A percentile compares a stretch with the other conserved stretches of the same genome.
phyloP scores from a whole-genome alignment of 192 early-diverging fungal species.

The Backusella australiensis region DNA sequence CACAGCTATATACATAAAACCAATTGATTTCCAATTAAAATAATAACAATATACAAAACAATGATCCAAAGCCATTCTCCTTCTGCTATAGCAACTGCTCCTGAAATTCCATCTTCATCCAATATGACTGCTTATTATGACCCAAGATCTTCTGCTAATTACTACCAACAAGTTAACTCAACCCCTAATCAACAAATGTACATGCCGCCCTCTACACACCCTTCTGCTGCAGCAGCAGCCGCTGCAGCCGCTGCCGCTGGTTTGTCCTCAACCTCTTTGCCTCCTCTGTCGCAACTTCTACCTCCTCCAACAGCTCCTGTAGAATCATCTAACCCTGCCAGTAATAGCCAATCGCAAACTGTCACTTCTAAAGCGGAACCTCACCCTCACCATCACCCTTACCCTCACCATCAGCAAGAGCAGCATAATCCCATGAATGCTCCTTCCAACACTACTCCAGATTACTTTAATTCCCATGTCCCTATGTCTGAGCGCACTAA shows the following conservation, averaged over 20 bases:
- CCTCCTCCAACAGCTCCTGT: slow-evolving; percentile 2
- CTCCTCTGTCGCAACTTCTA: slow-evolving; percentile 16
- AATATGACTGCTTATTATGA: not conserved
- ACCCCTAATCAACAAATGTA: not conserved
- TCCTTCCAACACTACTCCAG: not conserved
- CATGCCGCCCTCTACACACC: not conserved
- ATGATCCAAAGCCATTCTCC: slow-evolving; percentile 8
- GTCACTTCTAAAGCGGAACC: not conserved
- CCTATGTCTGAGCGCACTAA: not conserved
- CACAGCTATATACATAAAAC: not conserved
- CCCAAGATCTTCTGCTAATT: not conserved
- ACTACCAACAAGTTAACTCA: not conserved
- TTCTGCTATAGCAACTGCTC: slow-evolving; percentile 15
- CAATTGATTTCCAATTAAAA: not conserved
- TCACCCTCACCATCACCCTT: not conserved
- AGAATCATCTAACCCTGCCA: not conserved
- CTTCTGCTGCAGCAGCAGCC: not conserved
- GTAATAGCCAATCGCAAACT: not conserved
- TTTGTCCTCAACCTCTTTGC: not conserved
- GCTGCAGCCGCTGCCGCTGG: not conserved
- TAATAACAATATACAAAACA: not conserved
- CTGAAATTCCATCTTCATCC: slow-evolving; percentile 10
- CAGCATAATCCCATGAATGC: not conserved
- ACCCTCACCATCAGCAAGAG: not conserved
- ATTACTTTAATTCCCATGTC: not conserved